phyloP scores from a whole-genome alignment of 345 rosid genomes.

The Eucalyptus tenuipes region DNA sequence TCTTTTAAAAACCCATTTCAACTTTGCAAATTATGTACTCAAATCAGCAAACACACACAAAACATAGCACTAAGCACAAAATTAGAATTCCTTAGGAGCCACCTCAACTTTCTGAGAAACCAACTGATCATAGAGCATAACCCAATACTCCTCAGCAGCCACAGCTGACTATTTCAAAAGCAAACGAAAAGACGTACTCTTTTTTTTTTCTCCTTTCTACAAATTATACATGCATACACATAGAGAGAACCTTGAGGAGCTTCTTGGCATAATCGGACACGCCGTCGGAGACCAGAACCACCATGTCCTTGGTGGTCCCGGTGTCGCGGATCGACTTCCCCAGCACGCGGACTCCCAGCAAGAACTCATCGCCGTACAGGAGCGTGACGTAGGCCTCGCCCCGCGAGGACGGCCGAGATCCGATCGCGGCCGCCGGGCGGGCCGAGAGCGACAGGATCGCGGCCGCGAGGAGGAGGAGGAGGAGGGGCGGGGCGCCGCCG shows the following conservation, averaged over 20 bases:
- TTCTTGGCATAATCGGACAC: conserved; percentile 62
- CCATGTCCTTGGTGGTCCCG: conserved; percentile 74
- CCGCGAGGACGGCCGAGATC: conserved; percentile 12
- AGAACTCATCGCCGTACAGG: conserved; percentile 87
- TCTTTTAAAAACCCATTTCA: background rate
- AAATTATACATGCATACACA: background rate
- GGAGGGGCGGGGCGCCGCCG: background rate
- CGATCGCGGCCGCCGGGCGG: conserved; percentile 17
- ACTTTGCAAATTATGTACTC: background rate
- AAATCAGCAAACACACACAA: background rate
- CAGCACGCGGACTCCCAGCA: conserved; percentile 86
- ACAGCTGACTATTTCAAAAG: background rate
- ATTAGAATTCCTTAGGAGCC: background rate
- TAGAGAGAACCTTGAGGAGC: conserved; percentile 38
- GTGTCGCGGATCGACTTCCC: conserved; percentile 85
- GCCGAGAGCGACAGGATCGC: conserved; percentile 7
- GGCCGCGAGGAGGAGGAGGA: conserved; percentile 13
- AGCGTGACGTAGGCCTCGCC: conserved; percentile 75
- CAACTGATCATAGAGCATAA: background rate
- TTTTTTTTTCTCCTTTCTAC: background rate
- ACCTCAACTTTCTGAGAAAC: background rate
- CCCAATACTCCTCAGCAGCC: background rate
- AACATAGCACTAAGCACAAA: background rate
- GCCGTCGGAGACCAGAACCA: conserved; percentile 89
- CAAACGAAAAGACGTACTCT: background rate